Evolutionary conservation across 176 grass and related monocot species (phyloP).

Genomic region (Olyra latifolia): DNA sequence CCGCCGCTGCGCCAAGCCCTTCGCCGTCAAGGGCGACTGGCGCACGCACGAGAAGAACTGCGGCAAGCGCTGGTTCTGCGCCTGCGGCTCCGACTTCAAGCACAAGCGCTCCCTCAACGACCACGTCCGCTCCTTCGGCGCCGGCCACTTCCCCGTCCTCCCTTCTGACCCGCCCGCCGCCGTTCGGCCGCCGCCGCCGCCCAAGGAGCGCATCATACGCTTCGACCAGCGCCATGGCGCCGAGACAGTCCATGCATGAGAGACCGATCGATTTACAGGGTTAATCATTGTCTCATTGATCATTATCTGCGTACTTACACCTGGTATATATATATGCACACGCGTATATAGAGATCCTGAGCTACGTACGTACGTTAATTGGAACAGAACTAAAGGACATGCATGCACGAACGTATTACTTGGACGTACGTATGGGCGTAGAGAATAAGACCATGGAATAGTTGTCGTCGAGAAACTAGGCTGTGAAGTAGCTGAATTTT

Average conservation of each 20-base stretch:
- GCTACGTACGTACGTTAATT: background rate
- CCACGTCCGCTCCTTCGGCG: constrained; percentile 80
- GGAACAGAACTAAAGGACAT: background rate
- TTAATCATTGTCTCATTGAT: constrained; percentile 16
- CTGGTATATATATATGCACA: background rate
- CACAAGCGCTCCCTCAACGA: constrained; percentile 54
- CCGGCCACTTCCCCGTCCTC: constrained; percentile 44
- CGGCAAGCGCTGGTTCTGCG: constrained; percentile 83
- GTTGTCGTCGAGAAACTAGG: constrained; percentile 30
- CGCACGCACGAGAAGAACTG: constrained; percentile 99
- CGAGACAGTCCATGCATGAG: constrained; percentile 8
- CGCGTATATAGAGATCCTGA: background rate
- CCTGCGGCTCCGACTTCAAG: constrained; percentile 69
- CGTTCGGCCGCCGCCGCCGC: background rate
- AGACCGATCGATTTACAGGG: background rate
- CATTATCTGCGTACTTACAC: background rate
- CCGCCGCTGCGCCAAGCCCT: constrained; percentile 86
- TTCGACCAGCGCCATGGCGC: constrained; percentile 43
- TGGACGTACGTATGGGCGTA: background rate
- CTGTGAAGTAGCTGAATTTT: constrained; percentile 96
- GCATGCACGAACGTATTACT: background rate
- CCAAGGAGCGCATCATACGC: constrained; percentile 54
- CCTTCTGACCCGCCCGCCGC: background rate
- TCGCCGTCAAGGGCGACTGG: constrained; percentile 97
- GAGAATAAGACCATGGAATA: constrained; percentile 30